Evolutionary conservation across 2,329 filamentous ascomycete species (phyloP), one percentile per base, ranked within the genome.

Genomic region (Trichothecium roseum): DNA sequence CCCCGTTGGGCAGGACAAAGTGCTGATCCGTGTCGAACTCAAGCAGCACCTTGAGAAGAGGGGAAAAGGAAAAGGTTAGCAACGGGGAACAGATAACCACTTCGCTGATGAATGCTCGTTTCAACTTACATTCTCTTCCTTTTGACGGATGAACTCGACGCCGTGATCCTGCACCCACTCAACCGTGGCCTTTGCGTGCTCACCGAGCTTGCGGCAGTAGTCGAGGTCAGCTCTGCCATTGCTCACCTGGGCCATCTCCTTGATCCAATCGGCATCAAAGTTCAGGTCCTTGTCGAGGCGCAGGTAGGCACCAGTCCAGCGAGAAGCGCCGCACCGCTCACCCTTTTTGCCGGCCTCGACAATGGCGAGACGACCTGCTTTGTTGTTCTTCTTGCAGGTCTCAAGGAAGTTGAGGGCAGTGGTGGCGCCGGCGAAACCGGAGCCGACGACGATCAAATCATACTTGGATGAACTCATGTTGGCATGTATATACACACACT

Each of bases 211-310:
- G n/a, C 15, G 13, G 28, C 28, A 30, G 28, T 30, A 30, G 6
- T 30, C 28, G 28, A 30, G 28, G 28, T 30, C 28, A 17, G 28
- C 13, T 14, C 28, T 6, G 13, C 28, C 28, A 8, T 30, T 30
- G 28, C 28, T 30, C n/a, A 30, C 28, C 13, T 30, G 28, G 28
- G 13, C 28, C n/a, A 30, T 17, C 28, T 30, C 28, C 28, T 30
- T 30, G 28, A 30, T 30, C 28, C 28, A 30, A 13, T 30, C 28
- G 6, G n/a, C 6, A 13, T 30, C 28, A 17, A 30, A 30, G 28
- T 30, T 30, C n/a, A 30, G 28, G n/a, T 30, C 28, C n/a, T 30
- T 30, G 28, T 30, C 28, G 13, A 30, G 28, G 13, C 28, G 28
- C 6, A 30, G 28, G 28, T 30, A 30, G 28, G 28, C 28, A n/a